phyloP scores from a whole-genome alignment of 2,329 filamentous ascomycete genomes.

The Sclerotinia trifoliorum region DNA sequence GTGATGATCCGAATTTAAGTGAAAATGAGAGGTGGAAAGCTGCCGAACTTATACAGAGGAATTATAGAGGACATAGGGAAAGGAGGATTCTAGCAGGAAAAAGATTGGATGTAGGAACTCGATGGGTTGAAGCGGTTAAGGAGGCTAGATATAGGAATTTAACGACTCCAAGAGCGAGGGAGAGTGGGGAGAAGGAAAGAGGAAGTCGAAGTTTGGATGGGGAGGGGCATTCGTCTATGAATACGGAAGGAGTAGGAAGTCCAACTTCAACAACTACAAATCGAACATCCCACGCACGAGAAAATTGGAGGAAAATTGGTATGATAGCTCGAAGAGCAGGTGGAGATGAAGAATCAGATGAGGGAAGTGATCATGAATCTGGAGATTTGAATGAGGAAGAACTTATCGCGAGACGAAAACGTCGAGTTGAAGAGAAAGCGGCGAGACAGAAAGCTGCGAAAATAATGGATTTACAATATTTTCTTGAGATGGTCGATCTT shows the following conservation, averaged over 20 bases:
- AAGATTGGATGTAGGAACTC: slow-evolving; percentile 47
- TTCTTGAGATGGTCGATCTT: slow-evolving; percentile 76
- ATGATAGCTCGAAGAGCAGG: slow-evolving; percentile 70
- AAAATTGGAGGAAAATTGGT: slow-evolving; percentile 74
- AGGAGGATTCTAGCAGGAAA: slow-evolving; percentile 69
- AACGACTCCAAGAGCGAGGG: slow-evolving; percentile 46
- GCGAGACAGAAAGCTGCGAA: slow-evolving; percentile 65
- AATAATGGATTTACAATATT: slow-evolving; percentile 84
- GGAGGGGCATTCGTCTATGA: slow-evolving; percentile 31
- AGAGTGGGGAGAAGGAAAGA: slow-evolving; percentile 24
- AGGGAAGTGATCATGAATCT: slow-evolving; percentile 27
- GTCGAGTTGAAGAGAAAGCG: slow-evolving; percentile 51
- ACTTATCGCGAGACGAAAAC: slow-evolving; percentile 43
- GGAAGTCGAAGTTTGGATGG: slow-evolving; percentile 26
- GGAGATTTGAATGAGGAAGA: slow-evolving; percentile 40
- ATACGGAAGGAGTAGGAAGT: slow-evolving; percentile 22
- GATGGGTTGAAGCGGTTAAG: slow-evolving; percentile 48
- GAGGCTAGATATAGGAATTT: slow-evolving; percentile 56
- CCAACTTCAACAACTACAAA: neutral
- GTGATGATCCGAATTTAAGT: slow-evolving; percentile 36
- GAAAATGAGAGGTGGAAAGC: slow-evolving; percentile 49
- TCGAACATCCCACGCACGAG: slow-evolving; percentile 47
- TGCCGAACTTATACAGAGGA: slow-evolving; percentile 62
- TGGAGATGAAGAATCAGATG: slow-evolving; percentile 55
- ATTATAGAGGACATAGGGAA: slow-evolving; percentile 74